Evolutionary conservation across 345 rosid genomes (phyloP).

Genomic region (Lepidium aucheri): DNA sequence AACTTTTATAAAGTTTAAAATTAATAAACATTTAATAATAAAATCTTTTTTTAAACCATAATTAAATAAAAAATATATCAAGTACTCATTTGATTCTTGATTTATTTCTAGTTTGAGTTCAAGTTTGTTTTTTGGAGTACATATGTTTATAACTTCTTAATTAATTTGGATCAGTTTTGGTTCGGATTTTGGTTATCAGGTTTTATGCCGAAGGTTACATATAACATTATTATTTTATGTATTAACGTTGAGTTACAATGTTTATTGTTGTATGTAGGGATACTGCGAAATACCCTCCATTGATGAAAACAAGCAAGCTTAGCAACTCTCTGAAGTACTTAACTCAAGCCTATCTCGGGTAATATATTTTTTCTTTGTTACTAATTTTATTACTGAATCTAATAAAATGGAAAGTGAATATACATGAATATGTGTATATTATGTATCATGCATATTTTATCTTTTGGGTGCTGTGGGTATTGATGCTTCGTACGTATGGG

Average conservation of each 20-base stretch:
- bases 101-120: too few relatives aligned
- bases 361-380: neutral
- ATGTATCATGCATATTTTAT: neutral
- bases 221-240: too few relatives aligned
- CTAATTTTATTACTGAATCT: neutral
- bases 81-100: too few relatives aligned
- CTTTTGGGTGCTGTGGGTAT: neutral
- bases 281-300: slow-evolving; percentile 74
- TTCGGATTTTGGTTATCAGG: too few relatives aligned
- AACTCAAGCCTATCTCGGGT: slow-evolving; percentile 90
- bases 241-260: neutral
- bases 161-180: too few relatives aligned
- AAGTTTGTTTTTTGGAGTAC: too few relatives aligned
- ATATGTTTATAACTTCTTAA: too few relatives aligned
- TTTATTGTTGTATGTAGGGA: slow-evolving; percentile 39
- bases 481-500: slow-evolving; percentile 22
- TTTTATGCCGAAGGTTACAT: too few relatives aligned
- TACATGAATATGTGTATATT: neutral
- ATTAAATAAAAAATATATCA: too few relatives aligned
- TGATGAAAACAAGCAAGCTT: slow-evolving; percentile 96
- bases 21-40: too few relatives aligned
- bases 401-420: neutral
- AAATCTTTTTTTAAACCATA: too few relatives aligned
- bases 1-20: too few relatives aligned
- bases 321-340: slow-evolving; percentile 85